These are phyloP conservation scores for Sclerotinia trifoliorum DNA, from an alignment of 2,329 filamentous ascomycete genomes.

Conservation along the genomic window DNA sequence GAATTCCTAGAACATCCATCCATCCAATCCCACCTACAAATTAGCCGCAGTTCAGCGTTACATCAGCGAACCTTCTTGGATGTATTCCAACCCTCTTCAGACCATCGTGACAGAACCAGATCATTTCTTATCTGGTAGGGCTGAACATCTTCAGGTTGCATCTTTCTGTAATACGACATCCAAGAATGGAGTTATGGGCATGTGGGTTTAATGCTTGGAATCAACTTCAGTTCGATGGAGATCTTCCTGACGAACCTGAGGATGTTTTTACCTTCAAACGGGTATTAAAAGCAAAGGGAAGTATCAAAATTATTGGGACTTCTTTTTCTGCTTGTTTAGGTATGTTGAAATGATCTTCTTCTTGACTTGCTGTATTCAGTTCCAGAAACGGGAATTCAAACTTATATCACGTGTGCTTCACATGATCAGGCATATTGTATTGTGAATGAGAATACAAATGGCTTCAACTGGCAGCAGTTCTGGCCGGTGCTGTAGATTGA, in stretches of 20 bases:
- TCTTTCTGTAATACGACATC: background rate
- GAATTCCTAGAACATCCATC: no score
- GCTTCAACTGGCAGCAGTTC: background rate
- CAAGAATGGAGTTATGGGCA: conserved; percentile 50
- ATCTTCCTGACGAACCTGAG: conserved; percentile 42
- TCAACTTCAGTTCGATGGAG: conserved; percentile 48
- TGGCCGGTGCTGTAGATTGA: background rate
- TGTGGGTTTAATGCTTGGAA: conserved; percentile 59
- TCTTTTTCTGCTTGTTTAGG: conserved; percentile 42
- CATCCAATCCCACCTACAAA: background rate
- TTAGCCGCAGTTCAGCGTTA: conserved; percentile 3
- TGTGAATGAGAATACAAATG: background rate
- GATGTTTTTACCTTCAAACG: conserved; percentile 49
- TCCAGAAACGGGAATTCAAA: background rate
- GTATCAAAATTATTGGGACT: conserved; percentile 42
- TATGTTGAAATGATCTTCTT: conserved; percentile 9
- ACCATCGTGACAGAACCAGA: background rate
- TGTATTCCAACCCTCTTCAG: background rate
- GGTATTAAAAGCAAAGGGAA: conserved; percentile 41
- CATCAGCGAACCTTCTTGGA: conserved; percentile 8
- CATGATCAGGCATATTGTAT: background rate
- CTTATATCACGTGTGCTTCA: background rate
- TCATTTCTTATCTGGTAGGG: background rate
- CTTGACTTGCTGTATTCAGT: background rate
- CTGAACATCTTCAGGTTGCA: background rate